phyloP scores from a whole-genome alignment of 306 rosid genomes.

The Quercus mongolica region DNA sequence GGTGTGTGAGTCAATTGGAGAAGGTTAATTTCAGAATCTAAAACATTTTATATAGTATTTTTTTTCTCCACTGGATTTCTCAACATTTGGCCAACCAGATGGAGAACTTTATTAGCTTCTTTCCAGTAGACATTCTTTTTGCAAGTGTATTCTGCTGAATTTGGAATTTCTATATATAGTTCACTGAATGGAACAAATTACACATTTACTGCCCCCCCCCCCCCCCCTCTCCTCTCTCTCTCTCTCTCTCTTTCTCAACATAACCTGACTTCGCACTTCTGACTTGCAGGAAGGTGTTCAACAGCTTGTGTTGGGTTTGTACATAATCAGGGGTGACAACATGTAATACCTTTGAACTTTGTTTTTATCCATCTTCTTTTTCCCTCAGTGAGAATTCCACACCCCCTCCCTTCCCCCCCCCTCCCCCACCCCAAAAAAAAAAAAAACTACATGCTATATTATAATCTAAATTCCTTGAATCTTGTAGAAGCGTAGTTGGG shows the following conservation, averaged over 20 bases:
- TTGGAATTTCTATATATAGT: not conserved
- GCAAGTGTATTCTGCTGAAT: too few species aligned
- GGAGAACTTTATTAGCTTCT: not conserved
- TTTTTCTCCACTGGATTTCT: not conserved
- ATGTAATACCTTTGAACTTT: conserved; percentile 46
- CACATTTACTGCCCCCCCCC: too few species aligned
- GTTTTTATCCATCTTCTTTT: not conserved
- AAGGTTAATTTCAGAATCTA: not conserved
- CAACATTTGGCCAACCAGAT: not conserved
- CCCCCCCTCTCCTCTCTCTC: too few species aligned
- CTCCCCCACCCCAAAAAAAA: too few species aligned
- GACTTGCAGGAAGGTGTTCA: conserved; percentile 91
- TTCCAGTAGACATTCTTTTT: too few species aligned
- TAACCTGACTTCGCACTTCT: conserved; percentile 10
- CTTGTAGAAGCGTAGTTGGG: conserved; percentile 93
- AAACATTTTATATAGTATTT: not conserved
- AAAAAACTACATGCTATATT: not conserved
- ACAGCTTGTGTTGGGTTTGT: conserved; percentile 84
- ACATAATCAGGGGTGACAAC: conserved; percentile 97
- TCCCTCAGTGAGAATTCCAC: too few species aligned
- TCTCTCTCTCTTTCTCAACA: not conserved
- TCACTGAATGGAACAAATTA: not conserved
- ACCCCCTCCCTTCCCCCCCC: too few species aligned
- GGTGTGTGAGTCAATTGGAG: too few species aligned
- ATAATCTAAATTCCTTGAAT: conserved; percentile 8